Base-by-base conservation (phyloP, 768 basidiomycete species). In the Tylopilus subfusipes region DNA sequence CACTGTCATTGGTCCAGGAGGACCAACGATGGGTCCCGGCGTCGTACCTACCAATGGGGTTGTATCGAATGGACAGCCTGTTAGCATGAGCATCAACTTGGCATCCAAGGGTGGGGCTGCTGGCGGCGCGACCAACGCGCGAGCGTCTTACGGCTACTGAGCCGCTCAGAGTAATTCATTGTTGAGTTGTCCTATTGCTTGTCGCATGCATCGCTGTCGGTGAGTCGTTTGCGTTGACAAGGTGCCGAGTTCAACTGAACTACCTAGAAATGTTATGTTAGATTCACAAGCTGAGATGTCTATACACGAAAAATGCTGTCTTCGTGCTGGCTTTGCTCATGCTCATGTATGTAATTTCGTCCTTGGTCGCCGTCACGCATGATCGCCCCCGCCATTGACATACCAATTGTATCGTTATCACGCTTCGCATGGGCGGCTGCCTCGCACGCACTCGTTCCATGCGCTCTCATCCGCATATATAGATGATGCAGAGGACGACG, bases 1-100 rank as follows among this genome's bases (percentile, higher is more conserved):
- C n/a, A 76, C 79, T 0, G 84, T 80, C 34, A 80, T 87, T 52
- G 84, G 71, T 12, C 68, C 70, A 22, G 66, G 65, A 6, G 69
- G 67, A 5, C 58, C 69, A 27, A 58, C 69, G 3, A 69, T 69
- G 19, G 68, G 62, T 18, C 66, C 65, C 9, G 70, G 63, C 40
- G 61, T 68, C 34, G 66, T 66, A 51, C 68, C 72, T 19, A 8
- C 69, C n/a, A 60, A 57, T 22, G 66, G 63, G 6, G 62, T 70
- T 11, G 55, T 59, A 8, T 47, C 63, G 19, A 70, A 63, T 10
- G 71, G 71, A 19, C 73, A 74, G 31, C 73, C 76, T 13, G 70
- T 78, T 40, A 75, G 74, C 60, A 76, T 77, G 56, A 76, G 69
- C 58, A 73, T 77, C 51, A 76, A 65, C 50, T 65, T 78, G 56